A percentile compares a stretch with the other conserved stretches of the same genome.
These are phyloP conservation scores for Solanum arcanum DNA, from an alignment of 257 asterid species.

Conservation along the genomic window DNA sequence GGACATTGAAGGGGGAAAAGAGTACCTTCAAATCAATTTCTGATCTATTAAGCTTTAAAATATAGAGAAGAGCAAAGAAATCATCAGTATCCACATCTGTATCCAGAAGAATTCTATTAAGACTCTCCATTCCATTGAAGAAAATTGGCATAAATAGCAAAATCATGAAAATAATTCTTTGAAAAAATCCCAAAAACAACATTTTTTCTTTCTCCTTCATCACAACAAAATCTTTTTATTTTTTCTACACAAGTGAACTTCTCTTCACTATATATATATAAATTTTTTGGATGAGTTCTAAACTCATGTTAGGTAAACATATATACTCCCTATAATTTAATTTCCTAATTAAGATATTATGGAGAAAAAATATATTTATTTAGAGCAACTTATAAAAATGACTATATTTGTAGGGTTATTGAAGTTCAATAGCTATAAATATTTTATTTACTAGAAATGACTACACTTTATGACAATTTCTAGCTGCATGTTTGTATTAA, in stretches of 20 bases:
- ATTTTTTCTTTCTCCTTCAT: not conserved
- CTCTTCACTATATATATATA: not conserved
- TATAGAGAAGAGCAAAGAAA: not conserved
- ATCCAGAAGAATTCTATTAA: constrained; percentile 59
- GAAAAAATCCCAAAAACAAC: not conserved
- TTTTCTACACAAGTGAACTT: not conserved
- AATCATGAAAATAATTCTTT: not conserved
- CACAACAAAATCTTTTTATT: not conserved
- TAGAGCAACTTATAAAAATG: too few relatives aligned
- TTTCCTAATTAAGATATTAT: not conserved
- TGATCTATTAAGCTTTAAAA: constrained; percentile 8
- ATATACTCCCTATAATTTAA: not conserved
- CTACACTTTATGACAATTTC: too few relatives aligned
- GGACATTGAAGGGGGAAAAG: not conserved
- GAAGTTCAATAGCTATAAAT: too few relatives aligned
- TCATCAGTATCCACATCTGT: not conserved
- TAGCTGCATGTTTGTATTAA: too few relatives aligned
- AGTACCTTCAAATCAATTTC: constrained; percentile 61
- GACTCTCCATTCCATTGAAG: constrained; percentile 9
- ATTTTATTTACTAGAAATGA: too few relatives aligned
- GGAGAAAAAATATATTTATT: not conserved
- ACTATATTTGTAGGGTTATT: too few relatives aligned
- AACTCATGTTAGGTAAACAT: not conserved
- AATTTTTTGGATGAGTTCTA: not conserved
- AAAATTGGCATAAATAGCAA: not conserved